These are phyloP conservation scores for Vicia faba DNA, from an alignment of 306 rosid genomes.

Conservation along the genomic window DNA sequence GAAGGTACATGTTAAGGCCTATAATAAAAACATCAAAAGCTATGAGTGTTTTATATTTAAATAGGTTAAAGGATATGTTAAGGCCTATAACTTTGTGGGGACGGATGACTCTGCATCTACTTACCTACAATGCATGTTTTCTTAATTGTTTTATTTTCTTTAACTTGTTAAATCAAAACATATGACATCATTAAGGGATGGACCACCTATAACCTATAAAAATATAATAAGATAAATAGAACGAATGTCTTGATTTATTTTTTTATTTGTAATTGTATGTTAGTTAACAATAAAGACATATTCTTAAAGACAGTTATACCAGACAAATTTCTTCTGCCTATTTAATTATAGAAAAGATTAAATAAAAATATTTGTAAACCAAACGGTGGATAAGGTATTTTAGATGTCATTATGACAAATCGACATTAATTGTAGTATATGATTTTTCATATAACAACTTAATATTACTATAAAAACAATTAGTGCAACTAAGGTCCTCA, in stretches of 20 bases:
- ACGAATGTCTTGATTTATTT: slow-evolving; percentile 18
- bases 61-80: not conserved
- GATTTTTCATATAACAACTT: not conserved
- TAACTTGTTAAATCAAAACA: slow-evolving; percentile 11
- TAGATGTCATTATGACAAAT: slow-evolving; percentile 18
- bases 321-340: slow-evolving; percentile 10
- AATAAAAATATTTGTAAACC: slow-evolving; percentile 20
- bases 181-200: slow-evolving; percentile 1
- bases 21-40: not conserved
- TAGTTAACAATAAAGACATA: slow-evolving; percentile 26
- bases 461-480: not conserved
- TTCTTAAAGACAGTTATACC: slow-evolving; percentile 27
- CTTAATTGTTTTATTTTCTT: slow-evolving; percentile 29
- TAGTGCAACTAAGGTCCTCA: not conserved
- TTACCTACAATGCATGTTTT: slow-evolving; percentile 34
- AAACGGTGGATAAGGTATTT: slow-evolving; percentile 25
- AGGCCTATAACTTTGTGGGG: slow-evolving; percentile 22
- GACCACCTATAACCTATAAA: slow-evolving; percentile 17
- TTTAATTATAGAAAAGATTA: not conserved
- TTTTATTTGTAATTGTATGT: slow-evolving; percentile 15
- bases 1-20: slow-evolving; percentile 2
- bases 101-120: slow-evolving; percentile 32
- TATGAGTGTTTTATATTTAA: too few relatives aligned
- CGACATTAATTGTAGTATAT: slow-evolving; percentile 3
- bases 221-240: not conserved